phyloP scores from a whole-genome alignment of 2,329 filamentous ascomycete genomes.

The Beauveria asiatica region DNA sequence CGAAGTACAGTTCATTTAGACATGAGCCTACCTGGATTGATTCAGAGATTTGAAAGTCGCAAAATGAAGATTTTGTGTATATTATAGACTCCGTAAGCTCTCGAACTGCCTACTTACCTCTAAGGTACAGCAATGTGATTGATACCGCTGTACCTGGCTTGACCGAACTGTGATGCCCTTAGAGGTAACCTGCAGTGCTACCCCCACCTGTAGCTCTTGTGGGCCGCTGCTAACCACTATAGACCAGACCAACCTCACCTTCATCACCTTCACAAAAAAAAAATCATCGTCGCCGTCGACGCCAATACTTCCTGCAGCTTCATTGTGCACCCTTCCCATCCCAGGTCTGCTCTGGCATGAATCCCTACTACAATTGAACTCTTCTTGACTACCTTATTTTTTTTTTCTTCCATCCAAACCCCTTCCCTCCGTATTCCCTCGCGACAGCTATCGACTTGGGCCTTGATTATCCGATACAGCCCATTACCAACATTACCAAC shows the following conservation, averaged over 20 bases:
- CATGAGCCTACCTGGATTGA: no score
- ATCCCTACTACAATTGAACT: not conserved
- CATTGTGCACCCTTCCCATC: not conserved
- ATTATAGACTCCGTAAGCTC: no score
- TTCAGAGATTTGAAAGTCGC: no score
- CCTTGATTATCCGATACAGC: conserved; percentile 1
- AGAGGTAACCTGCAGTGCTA: not conserved
- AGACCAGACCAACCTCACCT: conserved; percentile 12
- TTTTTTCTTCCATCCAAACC: not conserved
- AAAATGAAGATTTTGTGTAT: no score
- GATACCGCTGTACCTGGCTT: not conserved
- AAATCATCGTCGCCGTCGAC: conserved; percentile 9
- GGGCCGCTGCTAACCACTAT: not conserved
- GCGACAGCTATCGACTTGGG: not conserved
- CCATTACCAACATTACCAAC: not conserved
- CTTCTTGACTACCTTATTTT: not conserved
- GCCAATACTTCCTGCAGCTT: not conserved
- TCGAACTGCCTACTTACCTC: no score
- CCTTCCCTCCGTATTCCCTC: no score
- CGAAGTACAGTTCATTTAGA: no score
- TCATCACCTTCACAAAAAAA: conserved; percentile 16
- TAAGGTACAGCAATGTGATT: not conserved
- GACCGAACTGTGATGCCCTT: no score
- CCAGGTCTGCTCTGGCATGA: not conserved
- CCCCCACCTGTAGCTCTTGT: not conserved